A percentile compares a stretch with the other conserved stretches of the same genome.
Evolutionary conservation across 2,329 filamentous ascomycete species (phyloP).

Genomic region (Aspergillus proliferans): DNA sequence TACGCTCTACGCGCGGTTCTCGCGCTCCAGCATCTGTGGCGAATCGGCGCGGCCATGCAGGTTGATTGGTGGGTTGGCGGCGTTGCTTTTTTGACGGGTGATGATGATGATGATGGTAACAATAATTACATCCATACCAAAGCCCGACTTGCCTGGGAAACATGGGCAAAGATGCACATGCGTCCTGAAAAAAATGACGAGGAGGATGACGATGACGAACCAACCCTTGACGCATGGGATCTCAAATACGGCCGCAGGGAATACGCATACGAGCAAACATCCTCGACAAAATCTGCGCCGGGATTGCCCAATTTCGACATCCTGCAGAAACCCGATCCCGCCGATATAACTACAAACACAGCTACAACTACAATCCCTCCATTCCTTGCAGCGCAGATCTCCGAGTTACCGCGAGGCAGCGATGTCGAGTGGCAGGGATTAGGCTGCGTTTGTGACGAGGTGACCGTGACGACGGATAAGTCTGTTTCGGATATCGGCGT

Average conservation of each 20-base stretch:
- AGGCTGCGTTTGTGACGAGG: constrained; percentile 45
- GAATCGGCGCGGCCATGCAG: constrained; percentile 66
- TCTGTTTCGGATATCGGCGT: no score
- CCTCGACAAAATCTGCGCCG: constrained; percentile 1
- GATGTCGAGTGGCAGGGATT: constrained; percentile 78
- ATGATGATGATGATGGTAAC: background rate
- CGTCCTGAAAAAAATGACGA: constrained; percentile 20
- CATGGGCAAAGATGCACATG: constrained; percentile 42
- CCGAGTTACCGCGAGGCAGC: constrained; percentile 66
- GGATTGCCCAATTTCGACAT: constrained; percentile 23
- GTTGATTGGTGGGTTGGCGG: constrained; percentile 70
- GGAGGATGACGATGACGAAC: constrained; percentile 46
- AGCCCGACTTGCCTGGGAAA: constrained; percentile 33
- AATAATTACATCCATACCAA: constrained; percentile 20
- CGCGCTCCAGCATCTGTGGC: constrained; percentile 81
- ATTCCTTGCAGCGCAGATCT: constrained; percentile 69
- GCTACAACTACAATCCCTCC: constrained; percentile 47
- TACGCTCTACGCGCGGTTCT: constrained; percentile 60
- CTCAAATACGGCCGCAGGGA: constrained; percentile 52
- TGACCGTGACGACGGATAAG: constrained; percentile 12
- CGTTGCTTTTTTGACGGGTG: constrained; percentile 63
- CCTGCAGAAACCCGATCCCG: constrained; percentile 4
- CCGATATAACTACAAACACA: background rate
- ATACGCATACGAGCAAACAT: constrained; percentile 33
- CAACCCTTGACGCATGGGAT: constrained; percentile 43